phyloP scores from a whole-genome alignment of 2,329 filamentous ascomycete genomes.

The Aspergillus flavus region DNA sequence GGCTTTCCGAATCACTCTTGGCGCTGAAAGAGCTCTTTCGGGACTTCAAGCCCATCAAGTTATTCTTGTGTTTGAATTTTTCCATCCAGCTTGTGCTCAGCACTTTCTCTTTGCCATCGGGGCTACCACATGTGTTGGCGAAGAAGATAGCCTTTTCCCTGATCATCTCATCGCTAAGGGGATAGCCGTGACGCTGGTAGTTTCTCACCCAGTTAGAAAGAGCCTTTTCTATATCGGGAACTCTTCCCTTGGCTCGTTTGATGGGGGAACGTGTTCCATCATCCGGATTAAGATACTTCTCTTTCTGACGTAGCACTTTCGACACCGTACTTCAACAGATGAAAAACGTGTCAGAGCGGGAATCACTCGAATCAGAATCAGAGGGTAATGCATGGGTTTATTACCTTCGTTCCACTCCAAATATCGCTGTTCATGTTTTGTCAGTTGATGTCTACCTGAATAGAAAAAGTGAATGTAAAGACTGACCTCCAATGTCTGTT shows the following conservation, averaged over 20 bases:
- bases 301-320: conserved; percentile 91
- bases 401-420: conserved; percentile 97
- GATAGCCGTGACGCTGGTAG: conserved; percentile 72
- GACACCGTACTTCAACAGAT: conserved; percentile 79
- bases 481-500: conserved; percentile 86
- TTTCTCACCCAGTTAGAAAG: conserved; percentile 86
- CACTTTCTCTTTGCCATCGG: conserved; percentile 71
- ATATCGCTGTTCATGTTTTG: conserved; percentile 62
- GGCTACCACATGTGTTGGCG: conserved; percentile 69
- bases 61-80: conserved; percentile 92
- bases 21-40: conserved; percentile 53
- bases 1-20: conserved; percentile 69
- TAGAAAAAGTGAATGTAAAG: conserved; percentile 1
- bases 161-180: conserved; percentile 78
- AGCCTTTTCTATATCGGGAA: conserved; percentile 88
- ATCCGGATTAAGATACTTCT: conserved; percentile 85
- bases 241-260: conserved; percentile 82
- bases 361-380: conserved; percentile 12
- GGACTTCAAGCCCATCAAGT: conserved; percentile 56
- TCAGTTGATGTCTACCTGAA: conserved; percentile 20
- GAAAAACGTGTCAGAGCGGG: conserved; percentile 17
- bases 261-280: conserved; percentile 77
- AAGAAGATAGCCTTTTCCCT: conserved; percentile 83
- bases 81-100: conserved; percentile 82
- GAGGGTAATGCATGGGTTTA: conserved; percentile 10